Base-by-base conservation (phyloP, 352 stramenopile species). In the Phytopythium delawarense region DNA sequence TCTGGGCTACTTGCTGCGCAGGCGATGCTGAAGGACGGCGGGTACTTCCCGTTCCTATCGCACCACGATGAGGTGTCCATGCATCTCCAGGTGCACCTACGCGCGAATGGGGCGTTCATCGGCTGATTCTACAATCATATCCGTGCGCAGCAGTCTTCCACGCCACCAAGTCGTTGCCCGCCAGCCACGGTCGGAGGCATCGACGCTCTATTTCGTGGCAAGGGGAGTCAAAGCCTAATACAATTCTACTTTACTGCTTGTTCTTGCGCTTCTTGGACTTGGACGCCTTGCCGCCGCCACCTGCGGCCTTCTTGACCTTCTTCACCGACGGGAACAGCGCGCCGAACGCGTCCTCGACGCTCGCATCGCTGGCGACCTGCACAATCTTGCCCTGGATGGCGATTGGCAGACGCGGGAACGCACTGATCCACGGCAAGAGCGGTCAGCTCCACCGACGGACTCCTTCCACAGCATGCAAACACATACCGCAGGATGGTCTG, bases 21-120 rank as follows among this genome's bases (percentile, higher is more conserved):
- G 82, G 81, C 81, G 28, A 71, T 89, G 70, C 68, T 92, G 62
- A 91, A 87, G 54, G 74, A 80, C 21, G 78, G 69, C 21, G 79
- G 79, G 18, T 76, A 84, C 44, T 92, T 91, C 44, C 81, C 83
- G 13, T 92, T 89, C 40, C 63, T 92, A 6, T 91, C 83, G 28
- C 83, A 91, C 30, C 69, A 85, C 28, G 81, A 91, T 45, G 77
- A 92, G 40, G 83, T 91, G 23, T 79, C 78, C 56, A 85, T 92
- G 79, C 71, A 89, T 51, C 58, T 92, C n/a, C 79, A 89, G 65
- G 79, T 91, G 5, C 82, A 89, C 63, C 60, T 91, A 18, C 81
- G 81, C 45, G 72, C 78, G 2, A 78, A 89, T 54, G 74, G 77
- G 4, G 70, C 68, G 8, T 87, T 81, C 42, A 69, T 79, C 15